Evolutionary conservation across 148 eudicot genomes (phyloP).

Genomic region (Camellia sinensis): DNA sequence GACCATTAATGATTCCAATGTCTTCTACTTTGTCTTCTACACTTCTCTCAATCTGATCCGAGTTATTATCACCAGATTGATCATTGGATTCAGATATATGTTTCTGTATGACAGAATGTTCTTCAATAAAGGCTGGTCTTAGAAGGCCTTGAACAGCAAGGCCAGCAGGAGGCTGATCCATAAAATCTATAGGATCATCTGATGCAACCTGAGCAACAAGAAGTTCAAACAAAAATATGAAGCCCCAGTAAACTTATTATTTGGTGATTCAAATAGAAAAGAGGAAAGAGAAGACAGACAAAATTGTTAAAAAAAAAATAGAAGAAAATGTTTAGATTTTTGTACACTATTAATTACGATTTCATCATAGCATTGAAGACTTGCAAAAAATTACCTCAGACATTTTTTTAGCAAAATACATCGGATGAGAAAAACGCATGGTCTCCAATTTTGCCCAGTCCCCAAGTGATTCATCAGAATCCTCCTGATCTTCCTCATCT

Average conservation of each 20-base stretch:
- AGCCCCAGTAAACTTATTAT: neutral
- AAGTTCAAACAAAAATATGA: constrained; percentile 9
- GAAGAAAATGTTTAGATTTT: neutral
- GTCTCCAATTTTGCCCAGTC: constrained; percentile 99
- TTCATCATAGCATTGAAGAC: neutral
- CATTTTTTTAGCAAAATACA: constrained; percentile 83
- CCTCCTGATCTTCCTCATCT: constrained; percentile 60
- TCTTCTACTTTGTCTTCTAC: constrained; percentile 42
- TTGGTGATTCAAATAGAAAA: neutral
- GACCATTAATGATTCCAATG: constrained; percentile 57
- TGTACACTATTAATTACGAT: neutral
- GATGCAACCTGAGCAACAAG: constrained; percentile 47
- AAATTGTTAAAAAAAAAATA: neutral
- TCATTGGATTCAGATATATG: constrained; percentile 31
- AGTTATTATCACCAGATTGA: constrained; percentile 29
- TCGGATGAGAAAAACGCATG: constrained; percentile 91
- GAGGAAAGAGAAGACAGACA: neutral
- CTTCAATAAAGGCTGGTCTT: constrained; percentile 85
- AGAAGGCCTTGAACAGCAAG: constrained; percentile 80
- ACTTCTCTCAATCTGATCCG: constrained; percentile 26
- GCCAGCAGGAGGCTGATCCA: constrained; percentile 89
- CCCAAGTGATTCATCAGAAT: constrained; percentile 75
- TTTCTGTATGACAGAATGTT: constrained; percentile 64
- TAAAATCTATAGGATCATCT: constrained; percentile 76
- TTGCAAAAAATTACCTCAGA: constrained; percentile 49